Evolutionary conservation across 768 basidiomycete genomes (phyloP).

Genomic region (Pisolithus tinctorius): DNA sequence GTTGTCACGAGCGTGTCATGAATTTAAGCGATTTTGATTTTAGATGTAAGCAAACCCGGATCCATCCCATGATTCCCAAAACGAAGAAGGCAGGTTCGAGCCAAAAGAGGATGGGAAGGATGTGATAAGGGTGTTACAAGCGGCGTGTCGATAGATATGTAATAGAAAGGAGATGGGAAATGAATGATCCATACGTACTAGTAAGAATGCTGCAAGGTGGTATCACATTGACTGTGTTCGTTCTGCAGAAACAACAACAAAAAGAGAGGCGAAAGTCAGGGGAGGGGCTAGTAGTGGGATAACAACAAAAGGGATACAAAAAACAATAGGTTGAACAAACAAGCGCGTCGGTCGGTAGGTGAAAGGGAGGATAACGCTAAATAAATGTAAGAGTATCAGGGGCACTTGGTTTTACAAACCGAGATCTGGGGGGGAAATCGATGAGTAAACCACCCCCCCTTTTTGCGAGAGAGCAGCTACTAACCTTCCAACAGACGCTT

Average conservation of each 20-base stretch:
- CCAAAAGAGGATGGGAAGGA: slow-evolving; percentile 3
- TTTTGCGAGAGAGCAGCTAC: slow-evolving; percentile 14
- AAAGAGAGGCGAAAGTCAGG: background rate
- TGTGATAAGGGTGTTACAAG: slow-evolving; percentile 15
- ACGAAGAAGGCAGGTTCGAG: slow-evolving; percentile 12
- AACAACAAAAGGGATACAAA: slow-evolving; percentile 5
- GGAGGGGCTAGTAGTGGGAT: background rate
- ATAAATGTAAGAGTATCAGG: slow-evolving; percentile 12
- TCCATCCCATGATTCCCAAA: background rate
- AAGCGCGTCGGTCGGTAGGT: slow-evolving; percentile 1
- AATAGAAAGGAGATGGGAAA: slow-evolving; percentile 17
- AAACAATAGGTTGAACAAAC: slow-evolving; percentile 12
- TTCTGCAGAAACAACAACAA: background rate
- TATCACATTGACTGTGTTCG: slow-evolving; percentile 11
- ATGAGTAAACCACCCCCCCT: slow-evolving; percentile 19
- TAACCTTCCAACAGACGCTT: slow-evolving; percentile 68
- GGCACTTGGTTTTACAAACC: slow-evolving; percentile 32
- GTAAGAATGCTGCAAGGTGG: slow-evolving; percentile 7
- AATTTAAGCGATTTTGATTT: background rate
- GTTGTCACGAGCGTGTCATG: background rate
- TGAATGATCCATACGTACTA: slow-evolving; percentile 12
- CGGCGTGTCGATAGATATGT: slow-evolving; percentile 14
- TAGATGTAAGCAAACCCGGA: background rate
- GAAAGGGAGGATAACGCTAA: slow-evolving; percentile 10
- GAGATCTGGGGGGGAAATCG: slow-evolving; percentile 30